Conservation (phyloP, 129 eudicot genomes). For the Logfia minima region DNA sequence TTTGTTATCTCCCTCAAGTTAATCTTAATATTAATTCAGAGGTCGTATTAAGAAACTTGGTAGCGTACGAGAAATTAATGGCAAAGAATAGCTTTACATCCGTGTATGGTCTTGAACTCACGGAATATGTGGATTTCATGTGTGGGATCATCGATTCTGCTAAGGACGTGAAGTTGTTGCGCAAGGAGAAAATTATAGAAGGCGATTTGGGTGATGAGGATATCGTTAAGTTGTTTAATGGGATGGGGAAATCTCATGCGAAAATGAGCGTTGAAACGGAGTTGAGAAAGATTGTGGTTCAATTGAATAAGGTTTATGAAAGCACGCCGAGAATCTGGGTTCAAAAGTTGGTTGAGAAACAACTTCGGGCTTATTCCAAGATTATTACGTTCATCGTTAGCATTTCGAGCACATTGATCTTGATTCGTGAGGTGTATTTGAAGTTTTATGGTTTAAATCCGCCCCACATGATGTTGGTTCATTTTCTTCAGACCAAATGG, state of each 20-base stretch:
- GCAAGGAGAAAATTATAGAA: slow-evolving; percentile 16
- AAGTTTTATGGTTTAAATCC: slow-evolving; percentile 9
- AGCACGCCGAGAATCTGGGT: slow-evolving; percentile 20
- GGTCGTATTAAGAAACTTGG: slow-evolving; percentile 51
- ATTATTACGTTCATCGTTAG: slow-evolving; percentile 1
- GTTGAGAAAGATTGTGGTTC: slow-evolving; percentile 24
- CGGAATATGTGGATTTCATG: slow-evolving; percentile 50
- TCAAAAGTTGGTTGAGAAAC: slow-evolving; percentile 10
- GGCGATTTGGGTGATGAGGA: slow-evolving; percentile 35
- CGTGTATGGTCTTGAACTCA: slow-evolving; percentile 31
- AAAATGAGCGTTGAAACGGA: slow-evolving; percentile 15
- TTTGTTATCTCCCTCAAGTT: slow-evolving; percentile 43
- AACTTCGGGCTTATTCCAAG: slow-evolving; percentile 12
- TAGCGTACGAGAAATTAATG: slow-evolving; percentile 41
- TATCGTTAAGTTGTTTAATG: slow-evolving; percentile 46
- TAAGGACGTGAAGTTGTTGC: slow-evolving; percentile 31
- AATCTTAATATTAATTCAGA: slow-evolving; percentile 38
- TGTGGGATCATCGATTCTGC: slow-evolving; percentile 42
- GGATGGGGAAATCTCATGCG: slow-evolving; percentile 40
- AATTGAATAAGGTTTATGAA: slow-evolving; percentile 27
- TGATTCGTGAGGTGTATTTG: slow-evolving; percentile 26
- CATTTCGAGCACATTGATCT: slow-evolving; percentile 4
- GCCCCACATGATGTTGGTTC: slow-evolving; percentile 7
- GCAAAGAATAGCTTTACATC: slow-evolving; percentile 18
- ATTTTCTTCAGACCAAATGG: slow-evolving; percentile 6